A percentile compares a stretch with the other conserved stretches of the same genome.
These are phyloP conservation scores for Hyaloperonospora arabidopsidis DNA, from an alignment of 352 stramenopile species.

Conservation along the genomic window DNA sequence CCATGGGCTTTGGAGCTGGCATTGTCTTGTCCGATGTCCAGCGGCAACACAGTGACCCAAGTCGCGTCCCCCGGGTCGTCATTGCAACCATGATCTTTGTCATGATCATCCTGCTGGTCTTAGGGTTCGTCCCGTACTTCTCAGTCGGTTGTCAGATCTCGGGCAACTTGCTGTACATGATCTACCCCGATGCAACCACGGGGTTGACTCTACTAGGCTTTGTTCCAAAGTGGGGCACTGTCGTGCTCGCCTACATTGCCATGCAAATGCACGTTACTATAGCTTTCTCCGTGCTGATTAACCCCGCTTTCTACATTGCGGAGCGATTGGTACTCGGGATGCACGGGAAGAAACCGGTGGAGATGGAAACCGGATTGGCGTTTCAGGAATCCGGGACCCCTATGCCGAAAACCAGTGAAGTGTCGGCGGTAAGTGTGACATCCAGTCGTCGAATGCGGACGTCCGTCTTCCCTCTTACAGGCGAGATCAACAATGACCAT, in stretches of 20 bases:
- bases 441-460: conserved; percentile 29
- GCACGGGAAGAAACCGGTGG: conserved; percentile 32
- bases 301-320: conserved; percentile 43
- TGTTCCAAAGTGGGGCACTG: conserved; percentile 28
- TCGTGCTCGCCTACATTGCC: conserved; percentile 35
- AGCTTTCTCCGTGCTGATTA: conserved; percentile 39
- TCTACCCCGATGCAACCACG: conserved; percentile 30
- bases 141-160: conserved; percentile 51
- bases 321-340: conserved; percentile 48
- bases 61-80: conserved; percentile 24
- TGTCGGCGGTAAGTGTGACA: conserved; percentile 26
- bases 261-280: conserved; percentile 37
- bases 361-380: conserved; percentile 29
- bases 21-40: conserved; percentile 56
- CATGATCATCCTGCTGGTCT: conserved; percentile 41
- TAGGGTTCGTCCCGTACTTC: conserved; percentile 44
- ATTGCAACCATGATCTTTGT: conserved; percentile 48
- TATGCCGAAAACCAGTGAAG: conserved; percentile 14
- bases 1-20: conserved; percentile 50
- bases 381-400: conserved; percentile 29
- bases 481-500: conserved; percentile 26
- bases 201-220: conserved; percentile 39
- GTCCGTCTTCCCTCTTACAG: conserved; percentile 33
- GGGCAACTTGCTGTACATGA: conserved; percentile 46
- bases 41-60: conserved; percentile 36